Percentiles rank a stretch among this genome's conserved stretches.
Conservation (phyloP, 345 rosid genomes). For the Erodium maritimum region DNA sequence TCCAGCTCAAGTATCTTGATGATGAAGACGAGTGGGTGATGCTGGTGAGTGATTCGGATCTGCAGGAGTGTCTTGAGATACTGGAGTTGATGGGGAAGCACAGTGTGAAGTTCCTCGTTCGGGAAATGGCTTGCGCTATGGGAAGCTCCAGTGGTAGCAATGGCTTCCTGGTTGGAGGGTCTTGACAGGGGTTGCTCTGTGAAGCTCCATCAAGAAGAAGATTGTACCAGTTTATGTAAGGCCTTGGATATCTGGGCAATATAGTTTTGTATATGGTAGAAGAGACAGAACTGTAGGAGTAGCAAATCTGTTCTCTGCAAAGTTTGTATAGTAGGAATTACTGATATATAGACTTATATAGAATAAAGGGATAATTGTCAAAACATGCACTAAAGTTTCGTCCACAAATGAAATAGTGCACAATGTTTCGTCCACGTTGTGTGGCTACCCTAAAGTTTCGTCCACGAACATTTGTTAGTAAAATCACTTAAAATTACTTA, state of each 20-base stretch:
- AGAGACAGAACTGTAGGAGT: slow-evolving; percentile 1
- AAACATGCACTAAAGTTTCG: no score
- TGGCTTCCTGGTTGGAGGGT: slow-evolving; percentile 28
- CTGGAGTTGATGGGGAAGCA: slow-evolving; percentile 42
- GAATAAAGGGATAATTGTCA: no score
- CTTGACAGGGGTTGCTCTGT: no score
- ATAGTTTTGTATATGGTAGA: slow-evolving; percentile 15
- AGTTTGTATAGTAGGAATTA: neutral
- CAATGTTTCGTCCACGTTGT: no score
- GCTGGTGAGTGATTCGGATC: slow-evolving; percentile 61
- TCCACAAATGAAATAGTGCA: no score
- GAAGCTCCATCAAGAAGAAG: no score
- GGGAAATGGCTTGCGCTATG: slow-evolving; percentile 27
- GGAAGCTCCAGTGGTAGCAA: slow-evolving; percentile 69
- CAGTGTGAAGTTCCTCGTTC: slow-evolving; percentile 56
- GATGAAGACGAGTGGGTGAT: slow-evolving; percentile 97
- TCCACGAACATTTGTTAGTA: no score
- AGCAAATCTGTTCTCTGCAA: neutral
- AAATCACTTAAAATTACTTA: no score
- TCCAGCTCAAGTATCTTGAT: slow-evolving; percentile 75
- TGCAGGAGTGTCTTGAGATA: slow-evolving; percentile 73
- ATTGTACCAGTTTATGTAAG: no score
- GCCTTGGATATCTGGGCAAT: no score
- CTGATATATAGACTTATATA: no score
- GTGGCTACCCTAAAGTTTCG: no score